These are phyloP conservation scores for Candida sojae DNA, from an alignment of 1,139 yeast species.

Conservation along the genomic window DNA sequence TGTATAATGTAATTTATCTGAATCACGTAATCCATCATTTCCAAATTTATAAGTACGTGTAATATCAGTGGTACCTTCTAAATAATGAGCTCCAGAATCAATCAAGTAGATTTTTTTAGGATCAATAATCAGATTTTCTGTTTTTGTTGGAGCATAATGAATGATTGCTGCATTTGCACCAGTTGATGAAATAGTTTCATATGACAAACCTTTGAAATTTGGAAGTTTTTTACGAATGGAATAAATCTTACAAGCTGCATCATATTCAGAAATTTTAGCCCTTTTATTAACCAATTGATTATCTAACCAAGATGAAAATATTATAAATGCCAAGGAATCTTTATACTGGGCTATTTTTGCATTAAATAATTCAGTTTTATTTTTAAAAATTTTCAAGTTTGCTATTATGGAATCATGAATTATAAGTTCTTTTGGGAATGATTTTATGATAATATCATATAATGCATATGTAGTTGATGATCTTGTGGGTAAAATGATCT, in stretches of 20 bases:
- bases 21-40: slow-evolving; percentile 21
- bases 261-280: slow-evolving; percentile 34
- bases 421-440: slow-evolving; percentile 26
- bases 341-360: slow-evolving; percentile 44
- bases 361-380: slow-evolving; percentile 38
- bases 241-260: slow-evolving; percentile 46
- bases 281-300: slow-evolving; percentile 30
- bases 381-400: slow-evolving; percentile 38
- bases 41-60: slow-evolving; percentile 54
- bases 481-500: slow-evolving; percentile 34
- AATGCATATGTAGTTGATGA: slow-evolving; percentile 36
- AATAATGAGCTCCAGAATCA: slow-evolving; percentile 58
- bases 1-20: slow-evolving; percentile 44
- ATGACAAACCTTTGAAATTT: slow-evolving; percentile 53
- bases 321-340: slow-evolving; percentile 44
- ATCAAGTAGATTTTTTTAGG: slow-evolving; percentile 43
- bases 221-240: slow-evolving; percentile 43
- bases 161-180: slow-evolving; percentile 58
- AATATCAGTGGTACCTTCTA: slow-evolving; percentile 63
- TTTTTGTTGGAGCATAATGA: slow-evolving; percentile 55
- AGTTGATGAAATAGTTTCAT: slow-evolving; percentile 54
- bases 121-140: slow-evolving; percentile 40
- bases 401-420: slow-evolving; percentile 36
- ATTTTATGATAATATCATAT: slow-evolving; percentile 28
- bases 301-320: slow-evolving; percentile 46